Percentiles rank a stretch among this genome's conserved stretches.
Conservation (phyloP, 2,329 filamentous ascomycete species). For the Colletotrichum lini region DNA sequence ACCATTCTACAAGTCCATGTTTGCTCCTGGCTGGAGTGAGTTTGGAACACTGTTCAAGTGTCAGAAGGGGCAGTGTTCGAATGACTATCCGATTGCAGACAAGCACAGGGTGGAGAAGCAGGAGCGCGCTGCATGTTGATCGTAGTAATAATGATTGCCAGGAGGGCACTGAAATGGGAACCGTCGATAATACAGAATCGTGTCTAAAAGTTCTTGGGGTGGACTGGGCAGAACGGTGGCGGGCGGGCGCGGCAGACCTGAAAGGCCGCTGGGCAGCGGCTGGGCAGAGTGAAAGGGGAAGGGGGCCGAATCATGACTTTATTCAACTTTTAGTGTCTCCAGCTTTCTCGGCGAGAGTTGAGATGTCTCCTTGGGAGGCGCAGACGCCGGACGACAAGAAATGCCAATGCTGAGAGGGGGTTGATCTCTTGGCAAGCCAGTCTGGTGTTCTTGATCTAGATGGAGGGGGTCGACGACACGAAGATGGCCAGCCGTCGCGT, state of each 20-base stretch:
- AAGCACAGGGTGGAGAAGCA: constrained; percentile 1
- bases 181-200: not conserved
- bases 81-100: not conserved
- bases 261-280: constrained; percentile 24
- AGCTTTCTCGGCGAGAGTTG: not conserved
- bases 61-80: not conserved
- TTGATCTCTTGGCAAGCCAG: constrained; percentile 34
- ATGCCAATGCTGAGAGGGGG: constrained; percentile 30
- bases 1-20: constrained; percentile 21
- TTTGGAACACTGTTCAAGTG: constrained; percentile 11
- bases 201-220: constrained; percentile 13
- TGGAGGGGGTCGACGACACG: not conserved
- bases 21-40: constrained; percentile 17
- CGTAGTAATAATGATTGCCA: constrained; percentile 28
- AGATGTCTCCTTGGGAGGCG: constrained; percentile 23
- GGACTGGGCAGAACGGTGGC: constrained; percentile 28
- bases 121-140: constrained; percentile 23
- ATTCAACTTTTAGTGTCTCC: not conserved
- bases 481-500: not conserved
- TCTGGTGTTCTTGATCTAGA: constrained; percentile 13
- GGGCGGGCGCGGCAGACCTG: not conserved
- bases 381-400: constrained; percentile 34
- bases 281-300: constrained; percentile 17
- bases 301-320: not conserved
- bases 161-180: not conserved